phyloP scores from a whole-genome alignment of 768 basidiomycete species.

The Lactarius psammicola region DNA sequence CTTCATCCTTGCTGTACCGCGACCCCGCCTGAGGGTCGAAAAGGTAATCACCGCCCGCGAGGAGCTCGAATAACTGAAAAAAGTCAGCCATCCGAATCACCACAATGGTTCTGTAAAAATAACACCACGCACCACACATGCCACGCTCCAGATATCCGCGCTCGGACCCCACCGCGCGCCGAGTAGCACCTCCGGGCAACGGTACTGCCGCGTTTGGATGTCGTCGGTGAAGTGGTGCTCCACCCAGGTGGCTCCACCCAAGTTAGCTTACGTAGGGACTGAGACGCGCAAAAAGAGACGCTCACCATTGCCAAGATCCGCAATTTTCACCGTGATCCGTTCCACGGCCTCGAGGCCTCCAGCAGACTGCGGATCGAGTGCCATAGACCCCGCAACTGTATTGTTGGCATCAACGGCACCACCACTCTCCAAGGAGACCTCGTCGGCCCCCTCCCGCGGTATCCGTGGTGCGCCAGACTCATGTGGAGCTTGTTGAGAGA shows the following conservation, averaged over 20 bases:
- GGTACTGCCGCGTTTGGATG: conserved; percentile 96
- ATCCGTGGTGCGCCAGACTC: conserved; percentile 30
- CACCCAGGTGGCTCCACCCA: conserved; percentile 67
- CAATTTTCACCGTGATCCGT: conserved; percentile 97
- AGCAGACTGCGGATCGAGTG: conserved; percentile 32
- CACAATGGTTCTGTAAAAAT: conserved; percentile 1
- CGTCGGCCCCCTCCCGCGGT: conserved; percentile 33
- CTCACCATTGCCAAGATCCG: conserved; percentile 93
- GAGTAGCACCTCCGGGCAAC: conserved; percentile 95
- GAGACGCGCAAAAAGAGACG: conserved; percentile 24
- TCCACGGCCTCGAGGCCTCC: conserved; percentile 40
- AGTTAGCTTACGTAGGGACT: not conserved
- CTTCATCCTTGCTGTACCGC: conserved; percentile 94
- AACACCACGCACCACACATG: conserved; percentile 72
- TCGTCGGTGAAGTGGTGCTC: conserved; percentile 99
- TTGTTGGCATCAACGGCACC: conserved; percentile 26
- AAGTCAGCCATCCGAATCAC: conserved; percentile 1
- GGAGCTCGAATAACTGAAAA: conserved; percentile 83
- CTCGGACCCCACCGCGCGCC: conserved; percentile 95
- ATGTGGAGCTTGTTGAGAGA: conserved; percentile 65
- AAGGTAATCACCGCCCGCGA: conserved; percentile 96
- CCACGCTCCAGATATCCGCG: conserved; percentile 96
- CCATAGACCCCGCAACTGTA: conserved; percentile 32
- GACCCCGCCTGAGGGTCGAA: conserved; percentile 96
- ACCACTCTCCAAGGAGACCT: conserved; percentile 28